Percentiles rank a stretch among this genome's conserved stretches.
These are phyloP conservation scores for Yarrowia hollandica DNA, from an alignment of 805 yeast species.

Conservation along the genomic window DNA sequence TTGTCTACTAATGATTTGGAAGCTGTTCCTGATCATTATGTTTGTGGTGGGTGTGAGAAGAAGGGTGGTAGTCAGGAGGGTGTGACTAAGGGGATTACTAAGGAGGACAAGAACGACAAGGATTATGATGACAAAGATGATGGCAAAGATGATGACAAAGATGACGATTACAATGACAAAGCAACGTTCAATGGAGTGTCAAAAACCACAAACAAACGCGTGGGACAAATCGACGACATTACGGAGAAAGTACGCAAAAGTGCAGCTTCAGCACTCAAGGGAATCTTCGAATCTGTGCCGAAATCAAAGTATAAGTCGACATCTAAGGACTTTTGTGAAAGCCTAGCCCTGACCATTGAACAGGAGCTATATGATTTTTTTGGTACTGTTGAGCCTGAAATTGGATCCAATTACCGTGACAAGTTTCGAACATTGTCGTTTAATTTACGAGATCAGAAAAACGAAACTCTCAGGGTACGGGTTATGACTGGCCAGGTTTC, in stretches of 20 bases:
- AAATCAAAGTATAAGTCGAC: neutral
- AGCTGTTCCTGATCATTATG: slow-evolving; percentile 54
- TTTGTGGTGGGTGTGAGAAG: slow-evolving; percentile 55
- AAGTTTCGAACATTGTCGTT: slow-evolving; percentile 66
- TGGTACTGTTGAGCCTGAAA: slow-evolving; percentile 41
- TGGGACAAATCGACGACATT: slow-evolving; percentile 28
- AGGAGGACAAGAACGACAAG: slow-evolving; percentile 35
- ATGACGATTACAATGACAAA: neutral
- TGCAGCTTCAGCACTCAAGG: slow-evolving; percentile 41
- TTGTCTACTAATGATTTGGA: slow-evolving; percentile 47
- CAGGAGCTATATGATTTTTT: slow-evolving; percentile 47
- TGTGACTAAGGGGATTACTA: neutral
- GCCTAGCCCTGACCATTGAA: slow-evolving; percentile 55
- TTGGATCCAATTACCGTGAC: slow-evolving; percentile 56
- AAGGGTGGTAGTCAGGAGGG: slow-evolving; percentile 21
- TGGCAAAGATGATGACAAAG: slow-evolving; percentile 28
- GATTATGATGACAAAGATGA: slow-evolving; percentile 32
- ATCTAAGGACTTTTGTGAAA: slow-evolving; percentile 38
- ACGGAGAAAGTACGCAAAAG: slow-evolving; percentile 33
- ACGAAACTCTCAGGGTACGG: slow-evolving; percentile 55
- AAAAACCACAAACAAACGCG: slow-evolving; percentile 12
- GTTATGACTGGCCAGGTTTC: slow-evolving; percentile 56
- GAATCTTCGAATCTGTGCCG: neutral
- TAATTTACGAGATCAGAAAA: slow-evolving; percentile 59
- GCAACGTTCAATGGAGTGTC: neutral